Evolutionary conservation across 2,329 filamentous ascomycete species (phyloP).

Genomic region (Talaromyces islandicus): DNA sequence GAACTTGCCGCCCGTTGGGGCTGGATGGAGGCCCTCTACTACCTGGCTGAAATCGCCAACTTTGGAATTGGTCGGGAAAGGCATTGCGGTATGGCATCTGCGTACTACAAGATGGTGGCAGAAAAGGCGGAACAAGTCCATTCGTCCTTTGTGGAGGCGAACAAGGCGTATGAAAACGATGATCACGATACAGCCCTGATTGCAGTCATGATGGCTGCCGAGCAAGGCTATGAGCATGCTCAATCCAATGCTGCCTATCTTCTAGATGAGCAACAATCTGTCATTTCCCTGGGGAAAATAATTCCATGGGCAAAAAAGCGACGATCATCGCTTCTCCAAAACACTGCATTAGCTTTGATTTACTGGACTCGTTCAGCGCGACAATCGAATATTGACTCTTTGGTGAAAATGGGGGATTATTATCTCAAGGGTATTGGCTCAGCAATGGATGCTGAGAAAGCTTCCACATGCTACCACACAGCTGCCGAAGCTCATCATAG

Average conservation of each 20-base stretch:
- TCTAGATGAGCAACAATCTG: slow-evolving; percentile 66
- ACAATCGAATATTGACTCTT: slow-evolving; percentile 85
- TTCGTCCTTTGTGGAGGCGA: slow-evolving; percentile 76
- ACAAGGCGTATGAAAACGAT: slow-evolving; percentile 71
- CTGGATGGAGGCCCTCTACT: slow-evolving; percentile 86
- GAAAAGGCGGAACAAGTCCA: slow-evolving; percentile 67
- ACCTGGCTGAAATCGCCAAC: slow-evolving; percentile 80
- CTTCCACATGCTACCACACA: slow-evolving; percentile 84
- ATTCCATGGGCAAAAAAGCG: slow-evolving; percentile 41
- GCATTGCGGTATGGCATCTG: slow-evolving; percentile 68
- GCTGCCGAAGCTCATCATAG: slow-evolving; percentile 88
- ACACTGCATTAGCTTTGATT: slow-evolving; percentile 67
- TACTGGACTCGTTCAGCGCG: slow-evolving; percentile 95
- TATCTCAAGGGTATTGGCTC: slow-evolving; percentile 80
- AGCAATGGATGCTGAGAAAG: slow-evolving; percentile 68
- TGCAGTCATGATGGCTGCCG: slow-evolving; percentile 77
- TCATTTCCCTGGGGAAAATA: slow-evolving; percentile 52
- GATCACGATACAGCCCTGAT: slow-evolving; percentile 76
- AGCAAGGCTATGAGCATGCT: slow-evolving; percentile 83
- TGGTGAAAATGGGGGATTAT: slow-evolving; percentile 98
- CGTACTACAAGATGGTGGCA: slow-evolving; percentile 76
- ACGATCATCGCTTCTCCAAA: slow-evolving; percentile 44
- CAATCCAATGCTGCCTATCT: slow-evolving; percentile 88
- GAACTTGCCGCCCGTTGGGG: slow-evolving; percentile 77
- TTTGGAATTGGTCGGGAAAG: slow-evolving; percentile 74